These are phyloP conservation scores for Stentor coeruleus DNA, from an alignment of 73 alveolate species.

Conservation along the genomic window DNA sequence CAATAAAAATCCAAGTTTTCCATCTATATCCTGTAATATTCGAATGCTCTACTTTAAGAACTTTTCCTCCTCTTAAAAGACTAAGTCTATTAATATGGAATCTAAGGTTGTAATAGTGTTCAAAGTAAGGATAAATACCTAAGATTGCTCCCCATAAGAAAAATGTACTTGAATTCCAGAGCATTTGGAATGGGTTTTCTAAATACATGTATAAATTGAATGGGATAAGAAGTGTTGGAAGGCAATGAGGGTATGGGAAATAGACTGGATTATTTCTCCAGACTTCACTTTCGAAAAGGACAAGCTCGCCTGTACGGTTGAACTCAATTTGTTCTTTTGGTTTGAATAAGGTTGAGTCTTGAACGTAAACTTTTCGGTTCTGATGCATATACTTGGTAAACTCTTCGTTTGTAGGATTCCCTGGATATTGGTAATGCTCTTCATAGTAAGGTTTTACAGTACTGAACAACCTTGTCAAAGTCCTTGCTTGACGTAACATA, in stretches of 20 bases:
- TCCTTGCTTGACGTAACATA: too few species aligned
- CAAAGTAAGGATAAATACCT: slow-evolving; percentile 74
- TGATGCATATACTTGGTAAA: background rate
- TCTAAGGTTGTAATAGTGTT: slow-evolving; percentile 72
- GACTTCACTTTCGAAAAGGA: slow-evolving; percentile 76
- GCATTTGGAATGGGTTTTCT: slow-evolving; percentile 72
- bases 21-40: slow-evolving; percentile 69
- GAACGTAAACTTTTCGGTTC: slow-evolving; percentile 34
- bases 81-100: slow-evolving; percentile 66
- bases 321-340: slow-evolving; percentile 83
- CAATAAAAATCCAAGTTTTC: slow-evolving; percentile 77
- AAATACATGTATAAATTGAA: slow-evolving; percentile 73
- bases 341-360: slow-evolving; percentile 70
- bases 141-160: slow-evolving; percentile 48
- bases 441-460: background rate
- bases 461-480: too few species aligned
- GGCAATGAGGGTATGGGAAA: slow-evolving; percentile 73
- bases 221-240: slow-evolving; percentile 68
- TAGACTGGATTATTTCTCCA: slow-evolving; percentile 58
- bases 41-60: slow-evolving; percentile 57
- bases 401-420: slow-evolving; percentile 17
- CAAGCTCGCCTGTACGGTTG: slow-evolving; percentile 85
- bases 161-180: slow-evolving; percentile 57
- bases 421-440: slow-evolving; percentile 19
- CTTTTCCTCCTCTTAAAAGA: slow-evolving; percentile 85